Evolutionary conservation across 148 eudicot species (phyloP), one percentile per base, ranked within the genome.

Genomic region (Amaranthus hypochondriacus): DNA sequence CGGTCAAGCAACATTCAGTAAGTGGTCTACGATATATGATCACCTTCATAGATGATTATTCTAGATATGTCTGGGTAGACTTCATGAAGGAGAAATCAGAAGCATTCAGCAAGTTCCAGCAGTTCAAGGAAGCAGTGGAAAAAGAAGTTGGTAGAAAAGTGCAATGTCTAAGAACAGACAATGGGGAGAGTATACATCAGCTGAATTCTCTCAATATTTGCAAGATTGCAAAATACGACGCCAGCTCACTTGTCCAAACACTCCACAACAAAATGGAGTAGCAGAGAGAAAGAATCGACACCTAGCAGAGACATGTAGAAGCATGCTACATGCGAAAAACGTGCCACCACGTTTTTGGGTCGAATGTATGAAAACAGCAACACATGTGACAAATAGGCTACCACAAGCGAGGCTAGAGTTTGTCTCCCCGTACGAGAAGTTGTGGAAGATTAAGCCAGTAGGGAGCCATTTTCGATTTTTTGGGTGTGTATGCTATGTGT

Each of bases 41-140:
- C 6, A 76, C 69, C 5, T 69, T 76, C 10, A 69, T 71, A 54
- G 75, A 71, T 52, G 74, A 69, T 44, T 61, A 13, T n/a, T 76
- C 69, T 21, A 70, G 72, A 48, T 47, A 55, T 66, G 53, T 52
- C 7, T 76, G 53, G 79, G 64, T 77, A n/a, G 48, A 70, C 9
- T 69, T 28, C 2, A 28, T 28, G 39, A 28, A 28, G 39, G 39
- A 28, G 1, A 28, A 28, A 28, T 28, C 1, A 28, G 39, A 28
- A 28, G 2, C 18, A 28, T 1, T 28, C 39, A 28, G 2, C 39
- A 28, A 0, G 39, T 28, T 28, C 39, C 39, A 28, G 39, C 39
- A 28, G 39, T 28, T 28, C 39, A 28, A 28, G 39, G 39, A 28
- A 28, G 39, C 39, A 28, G 39, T 28, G 39, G 39, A 28, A 28